Percentiles rank a stretch among this genome's conserved stretches.
Conservation (phyloP, 2,329 filamentous ascomycete genomes). For the Nothopassalora personata region DNA sequence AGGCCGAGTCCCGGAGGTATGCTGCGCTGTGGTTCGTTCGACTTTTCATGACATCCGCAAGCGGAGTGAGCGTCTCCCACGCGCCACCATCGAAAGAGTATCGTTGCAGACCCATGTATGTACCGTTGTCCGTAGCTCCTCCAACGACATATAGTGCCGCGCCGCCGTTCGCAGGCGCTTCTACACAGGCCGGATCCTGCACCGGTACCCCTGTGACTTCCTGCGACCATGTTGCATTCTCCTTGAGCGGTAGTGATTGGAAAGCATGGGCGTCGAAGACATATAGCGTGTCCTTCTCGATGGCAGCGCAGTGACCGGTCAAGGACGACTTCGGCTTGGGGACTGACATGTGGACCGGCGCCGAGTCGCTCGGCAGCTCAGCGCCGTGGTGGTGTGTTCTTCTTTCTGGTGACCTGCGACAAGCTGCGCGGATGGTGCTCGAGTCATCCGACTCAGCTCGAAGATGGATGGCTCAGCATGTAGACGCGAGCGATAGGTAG, state of each 20-base stretch:
- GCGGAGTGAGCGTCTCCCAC: slow-evolving; percentile 54
- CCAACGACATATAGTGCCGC: slow-evolving; percentile 76
- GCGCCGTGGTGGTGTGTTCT: slow-evolving; percentile 9
- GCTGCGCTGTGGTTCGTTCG: slow-evolving; percentile 69
- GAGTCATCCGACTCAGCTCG: slow-evolving; percentile 3
- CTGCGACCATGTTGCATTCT: slow-evolving; percentile 66
- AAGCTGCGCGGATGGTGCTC: slow-evolving; percentile 1
- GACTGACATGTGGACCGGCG: slow-evolving; percentile 55
- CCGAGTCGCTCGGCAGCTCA: slow-evolving; percentile 17
- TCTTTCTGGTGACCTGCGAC: not conserved
- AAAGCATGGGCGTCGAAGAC: slow-evolving; percentile 69
- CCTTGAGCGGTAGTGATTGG: slow-evolving; percentile 62
- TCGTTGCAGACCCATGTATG: slow-evolving; percentile 70
- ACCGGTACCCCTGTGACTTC: slow-evolving; percentile 64
- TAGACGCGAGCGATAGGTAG: slow-evolving; percentile 9
- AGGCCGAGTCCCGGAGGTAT: slow-evolving; percentile 65
- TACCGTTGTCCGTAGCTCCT: slow-evolving; percentile 53
- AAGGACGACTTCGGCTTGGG: slow-evolving; percentile 66
- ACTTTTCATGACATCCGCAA: slow-evolving; percentile 55
- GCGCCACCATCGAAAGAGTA: slow-evolving; percentile 53
- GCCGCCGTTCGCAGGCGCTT: slow-evolving; percentile 55
- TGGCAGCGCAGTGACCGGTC: slow-evolving; percentile 72
- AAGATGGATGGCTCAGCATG: slow-evolving; percentile 12
- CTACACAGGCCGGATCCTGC: slow-evolving; percentile 71
- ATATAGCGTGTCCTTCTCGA: slow-evolving; percentile 78